Conservation (phyloP, 306 rosid species). For the Prunus padus region DNA sequence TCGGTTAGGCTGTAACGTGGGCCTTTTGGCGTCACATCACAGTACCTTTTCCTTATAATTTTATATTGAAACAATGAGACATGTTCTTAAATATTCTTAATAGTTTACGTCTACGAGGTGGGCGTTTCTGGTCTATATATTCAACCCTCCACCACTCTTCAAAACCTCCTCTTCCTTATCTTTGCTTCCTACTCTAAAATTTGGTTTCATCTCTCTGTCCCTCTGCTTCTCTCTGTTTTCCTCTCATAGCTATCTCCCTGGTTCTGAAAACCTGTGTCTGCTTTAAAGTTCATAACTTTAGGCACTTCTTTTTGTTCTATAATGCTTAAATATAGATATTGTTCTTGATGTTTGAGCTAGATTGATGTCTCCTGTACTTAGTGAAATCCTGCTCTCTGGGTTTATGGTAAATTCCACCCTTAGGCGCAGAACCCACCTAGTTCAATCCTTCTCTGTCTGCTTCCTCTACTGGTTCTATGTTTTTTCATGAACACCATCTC, state of each 20-base stretch:
- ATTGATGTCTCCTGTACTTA: constrained; percentile 55
- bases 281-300: not conserved
- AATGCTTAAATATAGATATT: constrained; percentile 19
- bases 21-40: not conserved
- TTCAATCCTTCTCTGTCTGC: constrained; percentile 88
- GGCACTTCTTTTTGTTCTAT: not conserved
- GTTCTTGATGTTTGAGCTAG: constrained; percentile 36
- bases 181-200: constrained; percentile 35
- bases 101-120: constrained; percentile 28
- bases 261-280: constrained; percentile 8
- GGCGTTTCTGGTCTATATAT: constrained; percentile 49
- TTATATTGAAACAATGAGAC: not conserved
- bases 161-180: constrained; percentile 53
- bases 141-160: constrained; percentile 34
- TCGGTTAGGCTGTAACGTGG: not conserved
- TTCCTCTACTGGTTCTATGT: constrained; percentile 95
- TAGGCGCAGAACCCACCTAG: constrained; percentile 70
- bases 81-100: constrained; percentile 10
- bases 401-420: constrained; percentile 65
- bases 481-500: constrained; percentile 46
- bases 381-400: constrained; percentile 71
- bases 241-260: not conserved
- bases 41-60: not conserved
- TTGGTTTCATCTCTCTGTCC: not conserved
- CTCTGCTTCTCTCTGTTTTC: constrained; percentile 25